Percentiles rank a stretch among this genome's conserved stretches.
Conservation (phyloP, 257 asterid genomes). For the Forsythia viridissima region DNA sequence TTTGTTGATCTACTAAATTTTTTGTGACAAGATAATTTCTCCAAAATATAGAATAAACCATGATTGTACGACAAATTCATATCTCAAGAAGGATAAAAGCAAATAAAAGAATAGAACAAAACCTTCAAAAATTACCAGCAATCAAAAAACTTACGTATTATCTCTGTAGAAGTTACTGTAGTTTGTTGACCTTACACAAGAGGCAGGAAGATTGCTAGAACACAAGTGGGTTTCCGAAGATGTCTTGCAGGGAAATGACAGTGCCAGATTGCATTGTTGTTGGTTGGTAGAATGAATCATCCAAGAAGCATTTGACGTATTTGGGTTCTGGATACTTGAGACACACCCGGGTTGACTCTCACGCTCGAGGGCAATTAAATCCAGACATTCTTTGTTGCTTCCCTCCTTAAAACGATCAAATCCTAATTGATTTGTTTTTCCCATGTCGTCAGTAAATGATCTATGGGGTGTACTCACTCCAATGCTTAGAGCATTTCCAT, state of each 20-base stretch:
- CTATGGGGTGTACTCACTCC: conserved; percentile 35
- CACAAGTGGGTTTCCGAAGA: conserved; percentile 25
- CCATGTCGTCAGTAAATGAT: conserved; percentile 20
- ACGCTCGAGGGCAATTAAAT: conserved; percentile 28
- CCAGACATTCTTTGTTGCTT: conserved; percentile 26
- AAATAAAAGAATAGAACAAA: neutral
- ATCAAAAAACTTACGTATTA: conserved; percentile 27
- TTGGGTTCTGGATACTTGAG: conserved; percentile 21
- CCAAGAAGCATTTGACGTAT: conserved; percentile 22
- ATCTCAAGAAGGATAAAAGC: neutral
- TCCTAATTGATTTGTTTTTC: conserved; percentile 20
- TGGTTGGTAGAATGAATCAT: conserved; percentile 7
- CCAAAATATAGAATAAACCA: neutral
- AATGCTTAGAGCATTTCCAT: conserved; percentile 62
- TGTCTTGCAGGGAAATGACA: conserved; percentile 26
- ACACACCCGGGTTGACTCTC: conserved; percentile 41
- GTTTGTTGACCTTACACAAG: conserved; percentile 26
- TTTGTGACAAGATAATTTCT: neutral
- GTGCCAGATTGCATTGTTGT: conserved; percentile 19
- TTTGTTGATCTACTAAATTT: too few relatives aligned
- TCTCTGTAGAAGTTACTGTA: conserved; percentile 19
- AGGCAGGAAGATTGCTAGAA: conserved; percentile 32
- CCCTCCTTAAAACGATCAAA: conserved; percentile 26
- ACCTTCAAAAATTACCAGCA: neutral
- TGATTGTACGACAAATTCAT: neutral